Base-by-base conservation (phyloP, 2,329 filamentous ascomycete species). In the Pleurostoma richardsiae region DNA sequence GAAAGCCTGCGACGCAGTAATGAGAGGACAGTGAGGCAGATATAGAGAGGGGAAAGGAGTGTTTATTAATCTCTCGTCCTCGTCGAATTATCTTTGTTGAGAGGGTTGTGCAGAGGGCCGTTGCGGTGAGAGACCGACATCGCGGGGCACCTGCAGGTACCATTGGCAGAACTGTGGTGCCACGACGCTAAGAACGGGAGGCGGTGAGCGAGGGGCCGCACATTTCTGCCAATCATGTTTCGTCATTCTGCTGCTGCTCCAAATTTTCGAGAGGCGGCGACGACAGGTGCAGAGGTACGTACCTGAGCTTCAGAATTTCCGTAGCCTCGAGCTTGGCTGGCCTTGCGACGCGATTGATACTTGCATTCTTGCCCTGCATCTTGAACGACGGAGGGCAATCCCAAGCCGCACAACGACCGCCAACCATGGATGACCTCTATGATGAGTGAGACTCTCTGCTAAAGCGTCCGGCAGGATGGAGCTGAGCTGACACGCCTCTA, bases 371-470 rank as follows among this genome's bases (percentile, higher is more conserved):
- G 19, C 19, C 19, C 19, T 19, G 19, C 19, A 19, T 19, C 19
- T 19, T 19, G 19, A 19, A 19, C 19, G 19, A 19, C 19, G 19
- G 33, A 8, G n/a, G 33, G 8, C n/a, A 36, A 8, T n/a, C 33
- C 33, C 33, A n/a, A 53, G 50, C 39, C 30, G 29, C 33, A 44
- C 31, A 7, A 10, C 29, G 28, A 30, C 39, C 41, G 49, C 49
- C 48, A 49, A 52, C 57, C 50, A 61, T 96, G 90, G 91, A 96
- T 75, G 91, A 96, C 70, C 83, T 96, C 59, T 96, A 97, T 67
- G 92, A 97, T 73, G 92, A 97, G 89, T 95, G 73, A 53, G 72
- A 55, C 8, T 49, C 10, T 7, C 1, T 27, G 19, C 19, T 19
- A 19, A 19, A 19, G 19, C 19, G 19, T 19, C 19, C 19, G 19